A percentile compares a stretch with the other conserved stretches of the same genome.
Evolutionary conservation across 345 rosid genomes (phyloP).

Genomic region (Clarkia xantiana): DNA sequence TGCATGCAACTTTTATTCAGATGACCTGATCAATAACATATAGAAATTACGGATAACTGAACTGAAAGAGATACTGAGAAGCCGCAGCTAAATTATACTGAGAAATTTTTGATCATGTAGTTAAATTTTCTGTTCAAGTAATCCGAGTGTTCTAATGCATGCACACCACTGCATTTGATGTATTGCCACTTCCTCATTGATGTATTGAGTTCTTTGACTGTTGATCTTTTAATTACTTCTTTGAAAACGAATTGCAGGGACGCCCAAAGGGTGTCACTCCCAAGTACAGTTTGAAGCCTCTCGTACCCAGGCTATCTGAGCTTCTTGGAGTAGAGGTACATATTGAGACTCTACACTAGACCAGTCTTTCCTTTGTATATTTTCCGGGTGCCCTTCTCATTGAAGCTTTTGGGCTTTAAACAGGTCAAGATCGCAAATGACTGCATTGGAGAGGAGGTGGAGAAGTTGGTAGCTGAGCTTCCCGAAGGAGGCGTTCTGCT

Average conservation of each 20-base stretch:
- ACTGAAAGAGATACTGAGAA: too few species aligned
- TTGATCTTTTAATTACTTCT: not conserved
- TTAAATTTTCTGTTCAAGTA: too few species aligned
- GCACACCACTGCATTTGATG: too few species aligned
- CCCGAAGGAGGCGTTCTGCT: slow-evolving; percentile 72
- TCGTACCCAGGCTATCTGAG: slow-evolving; percentile 76
- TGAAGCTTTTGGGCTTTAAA: not conserved
- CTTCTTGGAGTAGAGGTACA: slow-evolving; percentile 70
- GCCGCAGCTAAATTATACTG: too few species aligned
- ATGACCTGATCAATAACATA: too few species aligned
- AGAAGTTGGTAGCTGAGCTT: slow-evolving; percentile 47
- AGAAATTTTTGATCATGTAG: too few species aligned
- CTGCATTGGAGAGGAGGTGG: slow-evolving; percentile 71
- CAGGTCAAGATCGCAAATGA: slow-evolving; percentile 81
- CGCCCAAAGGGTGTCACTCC: slow-evolving; percentile 96
- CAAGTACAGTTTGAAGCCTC: slow-evolving; percentile 89
- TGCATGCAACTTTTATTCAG: too few species aligned
- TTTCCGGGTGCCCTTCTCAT: not conserved
- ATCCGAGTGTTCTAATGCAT: too few species aligned
- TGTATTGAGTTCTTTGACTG: too few species aligned
- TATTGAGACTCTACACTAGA: not conserved
- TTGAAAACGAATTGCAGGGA: slow-evolving; percentile 39
- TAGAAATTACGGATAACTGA: too few species aligned
- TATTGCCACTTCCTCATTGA: too few species aligned
- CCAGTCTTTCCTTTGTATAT: not conserved